Evolutionary conservation across 2,329 filamentous ascomycete species (phyloP).

Genomic region (Talaromyces islandicus): DNA sequence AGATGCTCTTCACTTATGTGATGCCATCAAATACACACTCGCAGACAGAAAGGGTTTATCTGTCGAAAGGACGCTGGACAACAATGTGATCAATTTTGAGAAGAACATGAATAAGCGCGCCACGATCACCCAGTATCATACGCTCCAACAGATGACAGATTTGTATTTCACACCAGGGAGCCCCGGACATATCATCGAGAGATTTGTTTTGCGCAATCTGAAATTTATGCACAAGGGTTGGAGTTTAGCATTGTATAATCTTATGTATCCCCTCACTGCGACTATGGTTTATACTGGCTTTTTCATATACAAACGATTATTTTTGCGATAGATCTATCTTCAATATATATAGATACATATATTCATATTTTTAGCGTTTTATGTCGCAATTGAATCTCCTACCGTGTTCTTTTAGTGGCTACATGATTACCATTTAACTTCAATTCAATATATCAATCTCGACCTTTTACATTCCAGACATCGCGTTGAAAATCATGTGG

Average conservation of each 20-base stretch:
- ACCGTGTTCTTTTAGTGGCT: background rate
- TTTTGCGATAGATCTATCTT: background rate
- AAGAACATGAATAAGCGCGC: background rate
- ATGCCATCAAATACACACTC: constrained; percentile 3
- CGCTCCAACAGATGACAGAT: background rate
- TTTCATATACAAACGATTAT: background rate
- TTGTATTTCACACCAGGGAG: background rate
- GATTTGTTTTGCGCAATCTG: background rate
- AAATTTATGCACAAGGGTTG: background rate
- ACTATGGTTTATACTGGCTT: background rate
- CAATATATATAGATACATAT: too few species aligned
- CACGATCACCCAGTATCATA: background rate
- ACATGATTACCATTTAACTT: background rate
- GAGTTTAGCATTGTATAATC: background rate
- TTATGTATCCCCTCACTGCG: background rate
- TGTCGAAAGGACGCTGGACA: background rate
- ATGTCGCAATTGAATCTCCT: background rate
- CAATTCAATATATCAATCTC: background rate
- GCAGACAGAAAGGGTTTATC: background rate
- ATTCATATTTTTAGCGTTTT: too few species aligned
- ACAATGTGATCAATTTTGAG: background rate
- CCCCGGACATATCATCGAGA: background rate
- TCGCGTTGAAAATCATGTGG: background rate
- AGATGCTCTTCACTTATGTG: constrained; percentile 9
- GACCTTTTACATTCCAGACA: background rate